Evolutionary conservation across 2,329 filamentous ascomycete genomes (phyloP), one percentile per base, ranked within the genome.

Genomic region (Fusarium ramigenum): DNA sequence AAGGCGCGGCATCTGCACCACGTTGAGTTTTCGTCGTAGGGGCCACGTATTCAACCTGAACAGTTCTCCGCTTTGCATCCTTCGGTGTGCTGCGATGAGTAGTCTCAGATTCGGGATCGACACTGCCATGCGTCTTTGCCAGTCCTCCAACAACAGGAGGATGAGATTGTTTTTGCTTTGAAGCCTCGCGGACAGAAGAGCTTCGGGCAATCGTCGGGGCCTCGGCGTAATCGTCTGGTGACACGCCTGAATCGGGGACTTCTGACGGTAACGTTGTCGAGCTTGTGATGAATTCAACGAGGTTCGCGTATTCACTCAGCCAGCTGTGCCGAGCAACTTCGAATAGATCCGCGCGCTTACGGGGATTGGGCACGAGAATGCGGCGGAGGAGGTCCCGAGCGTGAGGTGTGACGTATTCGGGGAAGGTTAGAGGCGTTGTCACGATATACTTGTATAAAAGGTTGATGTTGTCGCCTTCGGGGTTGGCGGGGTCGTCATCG

Each of bases 381-480:
- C 96, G 91, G 69, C 96, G 92, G 52, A 99, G 86, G 2, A 99
- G 88, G 82, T 99, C 96, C 78, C 96, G 90, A 28, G 96, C 96
- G 82, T 99, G 96, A 12, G 96, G 96, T 12, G 96, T 97, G 76
- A 99, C 96, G 81, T 98, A 98, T 91, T 99, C 96, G 70, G 96
- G 96, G 82, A 99, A 99, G 8, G 96, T 98, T 46, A 99, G 89
- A 40, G 96, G 95, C 2, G 96, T 99, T 62, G 94, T 97, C 67
- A 98, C 96, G 77, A 99, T 99, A 84, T 99, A 99, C 85, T 98
- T 98, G 88, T 99, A 99, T 34, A 99, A 87, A 16, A 99, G 88
- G 81, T 99, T 99, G 85, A 99, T 99, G 81, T 99, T 99, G 82
- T 99, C 96, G 75, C 96, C 96, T 83, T 99, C 96, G 5, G 96